A percentile compares a stretch with the other conserved stretches of the same genome.
Conservation (phyloP, 768 basidiomycete genomes). For the Dendrothele bispora region DNA sequence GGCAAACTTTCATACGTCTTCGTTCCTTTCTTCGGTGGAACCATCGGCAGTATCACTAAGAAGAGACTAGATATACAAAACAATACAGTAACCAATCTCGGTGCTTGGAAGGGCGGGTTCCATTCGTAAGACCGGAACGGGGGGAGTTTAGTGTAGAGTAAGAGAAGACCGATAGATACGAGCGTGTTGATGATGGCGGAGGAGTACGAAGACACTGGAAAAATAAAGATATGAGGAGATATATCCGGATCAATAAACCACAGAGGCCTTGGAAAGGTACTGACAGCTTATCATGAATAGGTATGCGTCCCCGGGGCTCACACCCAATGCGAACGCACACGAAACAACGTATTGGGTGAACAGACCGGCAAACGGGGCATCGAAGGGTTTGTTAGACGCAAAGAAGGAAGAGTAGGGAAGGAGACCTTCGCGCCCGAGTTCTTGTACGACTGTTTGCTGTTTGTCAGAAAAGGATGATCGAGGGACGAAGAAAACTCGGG, state of each 20-base stretch:
- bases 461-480: neutral
- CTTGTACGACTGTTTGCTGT: slow-evolving; percentile 57
- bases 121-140: slow-evolving; percentile 49
- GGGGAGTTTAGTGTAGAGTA: slow-evolving; percentile 52
- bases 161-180: slow-evolving; percentile 60
- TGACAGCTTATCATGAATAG: slow-evolving; percentile 65
- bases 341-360: slow-evolving; percentile 64
- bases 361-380: slow-evolving; percentile 63
- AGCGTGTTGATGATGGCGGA: slow-evolving; percentile 55
- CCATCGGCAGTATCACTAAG: slow-evolving; percentile 57
- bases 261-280: slow-evolving; percentile 18
- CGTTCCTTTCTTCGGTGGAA: slow-evolving; percentile 56
- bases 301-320: slow-evolving; percentile 76
- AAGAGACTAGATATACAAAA: slow-evolving; percentile 71
- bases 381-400: slow-evolving; percentile 70
- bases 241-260: neutral
- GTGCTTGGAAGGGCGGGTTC: slow-evolving; percentile 65
- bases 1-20: slow-evolving; percentile 58
- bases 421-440: slow-evolving; percentile 70
- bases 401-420: slow-evolving; percentile 68
- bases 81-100: slow-evolving; percentile 44
- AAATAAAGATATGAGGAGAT: neutral
- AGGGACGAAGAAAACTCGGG: slow-evolving; percentile 2
- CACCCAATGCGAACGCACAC: slow-evolving; percentile 48
- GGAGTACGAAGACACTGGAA: slow-evolving; percentile 60